Evolutionary conservation across 1,139 yeast species (phyloP).

Genomic region (Casaregolazyma lundiana): DNA sequence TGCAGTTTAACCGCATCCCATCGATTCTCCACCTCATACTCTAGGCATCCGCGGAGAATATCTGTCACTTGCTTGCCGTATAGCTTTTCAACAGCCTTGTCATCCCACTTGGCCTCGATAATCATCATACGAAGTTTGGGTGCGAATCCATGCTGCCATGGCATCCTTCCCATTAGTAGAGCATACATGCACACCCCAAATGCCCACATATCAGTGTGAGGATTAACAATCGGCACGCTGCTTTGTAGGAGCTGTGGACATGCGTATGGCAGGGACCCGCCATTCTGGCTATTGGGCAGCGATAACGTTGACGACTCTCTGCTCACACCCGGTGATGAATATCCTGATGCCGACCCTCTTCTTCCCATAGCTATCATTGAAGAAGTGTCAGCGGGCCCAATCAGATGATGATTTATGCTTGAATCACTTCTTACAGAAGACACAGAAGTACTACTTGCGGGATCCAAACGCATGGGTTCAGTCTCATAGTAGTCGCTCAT

Average conservation of each 20-base stretch:
- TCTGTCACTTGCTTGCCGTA: constrained; percentile 38
- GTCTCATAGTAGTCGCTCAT: constrained; percentile 50
- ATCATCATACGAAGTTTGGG: constrained; percentile 75
- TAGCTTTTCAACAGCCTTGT: constrained; percentile 34
- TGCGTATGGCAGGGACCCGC: constrained; percentile 90
- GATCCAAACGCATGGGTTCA: background rate
- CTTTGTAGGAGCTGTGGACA: constrained; percentile 77
- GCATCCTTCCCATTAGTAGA: constrained; percentile 67
- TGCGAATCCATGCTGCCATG: constrained; percentile 78
- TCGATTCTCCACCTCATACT: constrained; percentile 47
- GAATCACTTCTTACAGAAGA: constrained; percentile 7
- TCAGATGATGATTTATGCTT: constrained; percentile 7
- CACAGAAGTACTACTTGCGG: constrained; percentile 6
- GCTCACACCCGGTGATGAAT: background rate
- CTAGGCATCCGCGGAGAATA: constrained; percentile 54
- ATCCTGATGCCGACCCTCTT: background rate
- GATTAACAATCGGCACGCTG: constrained; percentile 63
- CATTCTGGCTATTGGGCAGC: constrained; percentile 31
- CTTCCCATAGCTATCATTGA: background rate
- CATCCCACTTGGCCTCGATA: constrained; percentile 59
- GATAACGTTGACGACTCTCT: constrained; percentile 1
- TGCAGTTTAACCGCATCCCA: constrained; percentile 43
- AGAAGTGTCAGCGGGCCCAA: constrained; percentile 11
- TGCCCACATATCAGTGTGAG: constrained; percentile 86
- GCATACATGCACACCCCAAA: constrained; percentile 75